phyloP scores from a whole-genome alignment of 306 rosid genomes.

The Luffa aegyptiaca region DNA sequence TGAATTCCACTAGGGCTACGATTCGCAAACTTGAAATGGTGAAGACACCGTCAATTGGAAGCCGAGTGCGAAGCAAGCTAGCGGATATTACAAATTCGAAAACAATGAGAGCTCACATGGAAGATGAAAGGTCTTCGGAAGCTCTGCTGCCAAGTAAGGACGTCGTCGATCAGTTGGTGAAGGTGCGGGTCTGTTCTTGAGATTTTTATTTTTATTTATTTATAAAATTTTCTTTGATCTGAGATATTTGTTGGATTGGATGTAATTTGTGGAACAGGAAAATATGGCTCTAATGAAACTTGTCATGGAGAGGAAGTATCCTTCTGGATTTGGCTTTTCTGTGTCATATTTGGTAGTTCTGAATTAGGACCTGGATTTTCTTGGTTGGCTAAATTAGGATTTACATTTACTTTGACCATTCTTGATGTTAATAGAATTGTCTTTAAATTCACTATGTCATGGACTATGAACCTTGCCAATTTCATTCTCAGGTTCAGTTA shows the following conservation, averaged over 20 bases:
- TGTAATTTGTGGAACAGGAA: slow-evolving; percentile 45
- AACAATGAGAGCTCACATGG: slow-evolving; percentile 8
- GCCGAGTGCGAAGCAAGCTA: slow-evolving; percentile 52
- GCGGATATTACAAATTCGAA: slow-evolving; percentile 66
- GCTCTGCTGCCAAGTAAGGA: slow-evolving; percentile 13
- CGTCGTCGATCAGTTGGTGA: slow-evolving; percentile 49
- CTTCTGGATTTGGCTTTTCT: slow-evolving; percentile 4
- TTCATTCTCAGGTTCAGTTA: no score
- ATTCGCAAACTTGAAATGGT: slow-evolving; percentile 23
- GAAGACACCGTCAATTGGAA: slow-evolving; percentile 50
- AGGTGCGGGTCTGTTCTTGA: slow-evolving; percentile 19
- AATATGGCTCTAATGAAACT: slow-evolving; percentile 38
- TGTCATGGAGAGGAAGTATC: slow-evolving; percentile 70
- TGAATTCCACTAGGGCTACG: not conserved
- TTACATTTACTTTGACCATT: not conserved
- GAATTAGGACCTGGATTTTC: not conserved
- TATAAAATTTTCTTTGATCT: not conserved
- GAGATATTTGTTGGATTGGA: not conserved
- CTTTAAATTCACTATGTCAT: no score
- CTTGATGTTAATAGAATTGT: no score
- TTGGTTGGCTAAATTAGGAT: not conserved
- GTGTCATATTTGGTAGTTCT: not conserved
- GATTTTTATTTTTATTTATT: not conserved
- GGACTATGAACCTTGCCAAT: no score
- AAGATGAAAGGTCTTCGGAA: slow-evolving; percentile 17